Conservation (phyloP, 208 protist genomes). For the Leishmania braziliensis region DNA sequence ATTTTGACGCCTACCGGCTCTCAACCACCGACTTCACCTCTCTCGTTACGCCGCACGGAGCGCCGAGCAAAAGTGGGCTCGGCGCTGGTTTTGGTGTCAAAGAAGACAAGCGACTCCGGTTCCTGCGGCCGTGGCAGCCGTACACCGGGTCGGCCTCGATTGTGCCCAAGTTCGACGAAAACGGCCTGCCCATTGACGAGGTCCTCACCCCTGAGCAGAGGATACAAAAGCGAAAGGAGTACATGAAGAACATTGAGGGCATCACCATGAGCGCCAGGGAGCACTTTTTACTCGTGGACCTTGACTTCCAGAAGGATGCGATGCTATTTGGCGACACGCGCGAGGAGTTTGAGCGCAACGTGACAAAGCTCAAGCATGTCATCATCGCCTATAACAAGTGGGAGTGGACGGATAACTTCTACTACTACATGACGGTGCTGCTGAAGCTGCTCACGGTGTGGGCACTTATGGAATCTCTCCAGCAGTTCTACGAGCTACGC, state of each 20-base stretch:
- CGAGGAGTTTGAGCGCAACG: constrained; percentile 86
- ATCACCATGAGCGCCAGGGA: constrained; percentile 77
- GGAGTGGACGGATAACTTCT: constrained; percentile 88
- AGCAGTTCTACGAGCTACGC: constrained; percentile 81
- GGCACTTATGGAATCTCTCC: constrained; percentile 76
- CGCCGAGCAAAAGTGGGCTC: constrained; percentile 45
- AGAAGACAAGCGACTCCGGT: constrained; percentile 84
- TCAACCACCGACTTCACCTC: constrained; percentile 85
- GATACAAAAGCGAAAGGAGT: constrained; percentile 70
- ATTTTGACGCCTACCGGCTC: constrained; percentile 76
- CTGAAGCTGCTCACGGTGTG: constrained; percentile 72
- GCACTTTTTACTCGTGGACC: constrained; percentile 88
- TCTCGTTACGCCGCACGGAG: constrained; percentile 66
- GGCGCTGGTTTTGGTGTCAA: constrained; percentile 82
- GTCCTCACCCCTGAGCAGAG: constrained; percentile 60
- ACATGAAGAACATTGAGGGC: constrained; percentile 84
- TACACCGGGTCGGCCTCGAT: constrained; percentile 47
- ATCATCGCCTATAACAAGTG: constrained; percentile 82
- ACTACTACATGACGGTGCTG: constrained; percentile 73
- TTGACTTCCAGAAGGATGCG: constrained; percentile 88
- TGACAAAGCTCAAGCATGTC: constrained; percentile 77
- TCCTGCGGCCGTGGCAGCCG: constrained; percentile 68
- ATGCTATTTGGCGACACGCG: constrained; percentile 80
- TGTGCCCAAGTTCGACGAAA: constrained; percentile 64
- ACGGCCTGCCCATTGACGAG: constrained; percentile 74